Conservation (phyloP, 1,139 yeast genomes). For the Kodamaea ohmeri region DNA sequence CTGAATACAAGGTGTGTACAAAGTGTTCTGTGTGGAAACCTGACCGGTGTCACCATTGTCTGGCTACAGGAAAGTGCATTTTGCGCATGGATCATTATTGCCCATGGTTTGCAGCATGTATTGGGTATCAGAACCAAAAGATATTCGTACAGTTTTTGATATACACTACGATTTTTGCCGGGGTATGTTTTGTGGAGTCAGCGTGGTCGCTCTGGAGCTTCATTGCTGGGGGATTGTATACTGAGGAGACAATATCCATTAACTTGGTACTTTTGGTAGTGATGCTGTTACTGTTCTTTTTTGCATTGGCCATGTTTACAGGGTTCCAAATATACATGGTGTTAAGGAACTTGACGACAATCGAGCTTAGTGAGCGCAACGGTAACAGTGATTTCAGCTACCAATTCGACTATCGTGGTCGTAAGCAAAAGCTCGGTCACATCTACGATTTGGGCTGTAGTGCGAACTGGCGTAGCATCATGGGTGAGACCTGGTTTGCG, state of each 20-base stretch:
- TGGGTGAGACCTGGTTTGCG: slow-evolving; percentile 64
- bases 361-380: slow-evolving; percentile 67
- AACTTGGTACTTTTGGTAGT: slow-evolving; percentile 61
- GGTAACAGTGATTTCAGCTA: slow-evolving; percentile 29
- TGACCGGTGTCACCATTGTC: slow-evolving; percentile 90
- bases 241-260: slow-evolving; percentile 47
- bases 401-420: slow-evolving; percentile 33
- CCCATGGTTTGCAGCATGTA: slow-evolving; percentile 93
- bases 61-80: slow-evolving; percentile 65
- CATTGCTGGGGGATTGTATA: slow-evolving; percentile 42
- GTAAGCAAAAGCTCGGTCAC: slow-evolving; percentile 48
- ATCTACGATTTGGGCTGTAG: slow-evolving; percentile 69
- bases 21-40: slow-evolving; percentile 90
- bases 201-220: slow-evolving; percentile 34
- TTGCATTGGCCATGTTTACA: slow-evolving; percentile 60
- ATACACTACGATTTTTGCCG: slow-evolving; percentile 50
- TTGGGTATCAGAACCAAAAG: slow-evolving; percentile 81
- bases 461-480: slow-evolving; percentile 62
- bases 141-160: slow-evolving; percentile 71
- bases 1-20: slow-evolving; percentile 54
- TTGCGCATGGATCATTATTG: slow-evolving; percentile 89
- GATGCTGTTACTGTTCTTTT: slow-evolving; percentile 58
- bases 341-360: slow-evolving; percentile 67
- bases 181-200: slow-evolving; percentile 8
- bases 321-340: slow-evolving; percentile 61